Percentiles rank a stretch among this genome's conserved stretches.
phyloP scores from a whole-genome alignment of 805 yeast species.

The Phaffomyces opuntiae region DNA sequence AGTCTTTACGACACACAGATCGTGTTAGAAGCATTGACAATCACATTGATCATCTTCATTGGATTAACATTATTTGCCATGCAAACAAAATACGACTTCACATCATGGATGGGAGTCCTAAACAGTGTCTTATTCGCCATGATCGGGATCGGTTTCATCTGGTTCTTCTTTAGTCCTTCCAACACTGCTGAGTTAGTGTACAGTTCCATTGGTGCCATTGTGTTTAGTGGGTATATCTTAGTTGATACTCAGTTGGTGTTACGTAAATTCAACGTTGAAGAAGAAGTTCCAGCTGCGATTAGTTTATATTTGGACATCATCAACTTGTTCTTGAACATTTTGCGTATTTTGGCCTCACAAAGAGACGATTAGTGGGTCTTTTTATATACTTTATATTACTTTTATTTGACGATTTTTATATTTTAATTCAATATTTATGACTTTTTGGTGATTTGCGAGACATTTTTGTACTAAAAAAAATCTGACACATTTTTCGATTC shows the following conservation, averaged over 20 bases:
- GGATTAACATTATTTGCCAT: slow-evolving; percentile 73
- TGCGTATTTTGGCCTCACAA: slow-evolving; percentile 47
- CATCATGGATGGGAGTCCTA: slow-evolving; percentile 56
- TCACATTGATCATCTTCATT: slow-evolving; percentile 64
- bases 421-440: background rate
- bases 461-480: background rate
- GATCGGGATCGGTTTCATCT: slow-evolving; percentile 65
- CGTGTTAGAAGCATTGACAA: slow-evolving; percentile 61
- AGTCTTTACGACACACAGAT: slow-evolving; percentile 54
- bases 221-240: slow-evolving; percentile 65
- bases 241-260: slow-evolving; percentile 78
- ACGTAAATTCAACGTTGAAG: slow-evolving; percentile 72
- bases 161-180: slow-evolving; percentile 56
- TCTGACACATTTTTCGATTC: background rate
- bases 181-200: slow-evolving; percentile 55
- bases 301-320: slow-evolving; percentile 74
- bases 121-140: slow-evolving; percentile 56
- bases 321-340: slow-evolving; percentile 70
- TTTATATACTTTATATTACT: background rate
- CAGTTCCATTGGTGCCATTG: slow-evolving; percentile 65
- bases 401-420: background rate
- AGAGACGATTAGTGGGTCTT: slow-evolving; percentile 14
- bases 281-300: slow-evolving; percentile 77
- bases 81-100: slow-evolving; percentile 71
- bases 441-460: background rate